Base-by-base conservation (phyloP, 495 filamentous ascomycete species). In the Talaromyces borbonicus region DNA sequence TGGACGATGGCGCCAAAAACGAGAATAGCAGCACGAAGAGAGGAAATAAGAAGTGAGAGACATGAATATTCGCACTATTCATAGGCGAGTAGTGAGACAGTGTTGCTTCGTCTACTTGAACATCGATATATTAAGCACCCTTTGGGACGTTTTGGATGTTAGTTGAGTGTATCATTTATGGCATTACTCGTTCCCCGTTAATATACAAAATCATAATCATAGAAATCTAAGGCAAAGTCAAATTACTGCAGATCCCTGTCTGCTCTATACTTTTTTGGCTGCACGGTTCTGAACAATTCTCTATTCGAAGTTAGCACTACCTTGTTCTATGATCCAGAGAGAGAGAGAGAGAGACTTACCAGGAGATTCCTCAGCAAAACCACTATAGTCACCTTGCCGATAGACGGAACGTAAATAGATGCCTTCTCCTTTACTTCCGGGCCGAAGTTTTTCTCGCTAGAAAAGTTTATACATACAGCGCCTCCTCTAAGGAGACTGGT, bases 381-480 rank as follows among this genome's bases (percentile, higher is more conserved):
- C 8, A 90, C 83, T 59, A 97, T 96, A 1, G 92, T 98, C 20
- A 98, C 92, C 68, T 96, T 98, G 43, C 92, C 92, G 55, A 93
- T 93, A 2, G 89, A 90, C 5, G 92, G 92, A 5, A 97, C 89
- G 50, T 93, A 98, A 55, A 98, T 90, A n/a, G 86, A 85, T 2
- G 92, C 92, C 67, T 85, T 90, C 56, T 93, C 84, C 66, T 92
- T 95, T 36, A 98, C 78, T 43, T 83, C 83, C 0, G 79, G 77
- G 45, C 78, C 81, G 62, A 98, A 98, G 67, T 98, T 98, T 74
- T 89, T 89, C 60, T 88, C 88, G 32, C 84, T 93, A 12, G 88
- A 94, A 64, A 98, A 96, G 64, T 98, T 98, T 63, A 98, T 85
- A 67, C 92, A 98, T 15, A 95, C 86, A 31, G 85, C 88, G 42